phyloP scores from a whole-genome alignment of 345 rosid genomes.

The Corchorus olitorius region DNA sequence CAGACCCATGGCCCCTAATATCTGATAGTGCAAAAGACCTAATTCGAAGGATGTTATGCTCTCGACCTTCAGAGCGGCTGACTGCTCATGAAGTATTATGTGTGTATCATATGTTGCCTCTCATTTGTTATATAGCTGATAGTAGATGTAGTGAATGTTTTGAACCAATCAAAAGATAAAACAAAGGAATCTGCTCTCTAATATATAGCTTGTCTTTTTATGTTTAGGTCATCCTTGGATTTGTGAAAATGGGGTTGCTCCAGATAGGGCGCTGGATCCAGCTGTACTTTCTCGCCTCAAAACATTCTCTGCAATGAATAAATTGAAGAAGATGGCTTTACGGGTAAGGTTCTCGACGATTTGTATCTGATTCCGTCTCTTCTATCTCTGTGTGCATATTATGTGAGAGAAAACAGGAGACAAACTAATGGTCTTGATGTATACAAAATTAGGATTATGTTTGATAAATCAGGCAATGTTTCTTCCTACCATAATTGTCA shows the following conservation, averaged over 20 bases:
- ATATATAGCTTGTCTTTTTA: background rate
- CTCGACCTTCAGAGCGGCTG: conserved; percentile 72
- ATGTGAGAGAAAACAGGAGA: background rate
- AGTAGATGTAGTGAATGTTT: background rate
- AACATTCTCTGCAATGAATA: conserved; percentile 98
- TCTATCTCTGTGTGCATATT: background rate
- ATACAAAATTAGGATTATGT: background rate
- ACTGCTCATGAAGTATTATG: conserved; percentile 97
- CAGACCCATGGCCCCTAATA: conserved; percentile 96
- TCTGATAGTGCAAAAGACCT: conserved; percentile 91
- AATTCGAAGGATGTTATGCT: conserved; percentile 80
- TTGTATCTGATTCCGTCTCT: background rate
- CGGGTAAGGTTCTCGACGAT: conserved; percentile 45
- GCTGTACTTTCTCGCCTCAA: conserved; percentile 98
- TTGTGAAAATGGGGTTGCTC: conserved; percentile 98
- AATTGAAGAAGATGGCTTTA: conserved; percentile 97
- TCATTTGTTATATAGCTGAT: conserved; percentile 2
- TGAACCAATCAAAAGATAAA: conserved; percentile 2
- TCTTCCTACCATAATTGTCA: background rate
- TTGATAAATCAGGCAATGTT: background rate
- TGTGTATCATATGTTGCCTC: conserved; percentile 61
- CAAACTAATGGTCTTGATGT: background rate
- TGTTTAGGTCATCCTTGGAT: conserved; percentile 96
- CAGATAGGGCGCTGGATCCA: conserved; percentile 87
- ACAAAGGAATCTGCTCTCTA: conserved; percentile 3